Conservation (phyloP, 352 stramenopile species). For the Pythium plurisporium region DNA sequence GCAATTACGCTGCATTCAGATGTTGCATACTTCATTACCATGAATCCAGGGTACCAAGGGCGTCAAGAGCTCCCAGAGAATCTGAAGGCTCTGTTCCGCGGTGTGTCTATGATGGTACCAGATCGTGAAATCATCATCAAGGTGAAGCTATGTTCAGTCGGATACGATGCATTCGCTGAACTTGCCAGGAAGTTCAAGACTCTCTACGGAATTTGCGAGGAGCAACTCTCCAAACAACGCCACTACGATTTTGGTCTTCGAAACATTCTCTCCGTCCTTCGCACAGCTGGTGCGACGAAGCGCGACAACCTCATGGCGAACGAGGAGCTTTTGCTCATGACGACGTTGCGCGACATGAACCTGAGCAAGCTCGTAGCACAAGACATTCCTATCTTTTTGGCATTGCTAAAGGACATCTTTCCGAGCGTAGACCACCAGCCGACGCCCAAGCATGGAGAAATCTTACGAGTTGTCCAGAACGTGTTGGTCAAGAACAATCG, state of each 20-base stretch:
- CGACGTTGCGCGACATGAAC: constrained; percentile 96
- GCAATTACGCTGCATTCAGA: constrained; percentile 87
- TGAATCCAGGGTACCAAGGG: constrained; percentile 98
- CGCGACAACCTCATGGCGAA: constrained; percentile 85
- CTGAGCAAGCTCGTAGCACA: constrained; percentile 97
- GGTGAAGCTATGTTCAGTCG: constrained; percentile 92
- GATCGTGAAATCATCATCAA: constrained; percentile 96
- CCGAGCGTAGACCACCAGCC: constrained; percentile 81
- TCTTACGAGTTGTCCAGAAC: constrained; percentile 59
- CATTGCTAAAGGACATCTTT: constrained; percentile 96
- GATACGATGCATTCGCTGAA: constrained; percentile 75
- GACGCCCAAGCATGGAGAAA: constrained; percentile 86
- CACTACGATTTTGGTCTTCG: constrained; percentile 97
- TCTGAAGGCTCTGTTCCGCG: constrained; percentile 93
- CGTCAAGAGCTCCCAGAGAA: constrained; percentile 98
- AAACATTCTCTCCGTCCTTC: constrained; percentile 92
- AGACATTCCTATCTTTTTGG: constrained; percentile 97
- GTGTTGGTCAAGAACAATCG: constrained; percentile 69
- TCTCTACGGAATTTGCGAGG: constrained; percentile 91
- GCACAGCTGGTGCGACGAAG: constrained; percentile 90
- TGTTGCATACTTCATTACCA: constrained; percentile 98
- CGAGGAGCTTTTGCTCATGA: constrained; percentile 94
- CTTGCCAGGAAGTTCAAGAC: constrained; percentile 94
- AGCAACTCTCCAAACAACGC: constrained; percentile 92
- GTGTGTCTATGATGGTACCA: constrained; percentile 91